Conservation (phyloP, 176 grass and related monocot genomes). For the Dendrocalamus sinicus region DNA sequence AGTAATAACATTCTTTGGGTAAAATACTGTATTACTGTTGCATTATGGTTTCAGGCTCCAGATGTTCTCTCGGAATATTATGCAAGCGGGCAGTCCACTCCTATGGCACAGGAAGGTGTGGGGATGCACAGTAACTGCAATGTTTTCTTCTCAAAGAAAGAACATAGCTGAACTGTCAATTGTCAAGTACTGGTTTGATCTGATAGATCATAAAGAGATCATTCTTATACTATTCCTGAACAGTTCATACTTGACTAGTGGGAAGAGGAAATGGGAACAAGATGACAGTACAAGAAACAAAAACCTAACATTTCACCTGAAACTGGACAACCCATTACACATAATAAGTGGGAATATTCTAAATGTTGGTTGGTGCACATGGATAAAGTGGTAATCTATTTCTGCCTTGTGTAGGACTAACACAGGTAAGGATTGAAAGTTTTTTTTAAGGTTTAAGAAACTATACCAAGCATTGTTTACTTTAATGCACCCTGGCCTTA, state of each 20-base stretch:
- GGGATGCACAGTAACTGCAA: neutral
- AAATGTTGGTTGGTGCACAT: neutral
- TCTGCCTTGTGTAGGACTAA: constrained; percentile 1
- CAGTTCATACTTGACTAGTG: neutral
- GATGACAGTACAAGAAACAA: constrained; percentile 18
- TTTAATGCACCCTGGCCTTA: constrained; percentile 14
- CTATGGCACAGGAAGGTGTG: constrained; percentile 6
- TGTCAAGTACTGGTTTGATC: constrained; percentile 9
- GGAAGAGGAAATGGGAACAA: constrained; percentile 7
- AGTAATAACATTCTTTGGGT: constrained; percentile 1
- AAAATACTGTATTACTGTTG: neutral
- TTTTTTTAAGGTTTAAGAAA: constrained; percentile 7
- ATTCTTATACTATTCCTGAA: constrained; percentile 11
- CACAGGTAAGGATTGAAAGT: neutral
- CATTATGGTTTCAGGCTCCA: neutral
- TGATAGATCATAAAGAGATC: constrained; percentile 1
- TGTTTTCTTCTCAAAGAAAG: constrained; percentile 38
- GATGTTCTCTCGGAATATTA: constrained; percentile 6
- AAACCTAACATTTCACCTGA: neutral
- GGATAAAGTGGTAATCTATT: constrained; percentile 35
- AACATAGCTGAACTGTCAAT: constrained; percentile 15
- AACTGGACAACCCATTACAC: constrained; percentile 12
- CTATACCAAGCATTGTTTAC: constrained; percentile 18
- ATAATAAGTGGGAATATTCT: constrained; percentile 34
- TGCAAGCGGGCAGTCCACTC: constrained; percentile 28